phyloP scores from a whole-genome alignment of 1,139 yeast genomes.

The Yamadazyma siamensis region DNA sequence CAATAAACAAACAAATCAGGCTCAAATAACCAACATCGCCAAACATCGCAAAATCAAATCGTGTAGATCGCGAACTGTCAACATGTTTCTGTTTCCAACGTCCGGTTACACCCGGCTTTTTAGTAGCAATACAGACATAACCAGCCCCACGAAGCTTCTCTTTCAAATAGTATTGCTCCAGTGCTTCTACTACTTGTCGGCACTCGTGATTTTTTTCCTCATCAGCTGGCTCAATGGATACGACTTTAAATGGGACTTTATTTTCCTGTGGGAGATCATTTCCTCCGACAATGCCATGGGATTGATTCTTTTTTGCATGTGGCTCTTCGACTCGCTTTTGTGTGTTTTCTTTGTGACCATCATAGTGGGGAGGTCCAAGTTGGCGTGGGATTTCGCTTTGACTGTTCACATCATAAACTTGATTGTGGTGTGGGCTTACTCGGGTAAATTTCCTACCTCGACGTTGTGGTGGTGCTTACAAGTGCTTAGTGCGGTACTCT shows the following conservation, averaged over 20 bases:
- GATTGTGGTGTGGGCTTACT: constrained; percentile 62
- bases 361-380: constrained; percentile 85
- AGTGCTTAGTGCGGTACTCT: constrained; percentile 57
- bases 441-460: constrained; percentile 65
- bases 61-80: too few species aligned
- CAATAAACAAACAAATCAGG: too few species aligned
- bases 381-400: constrained; percentile 94
- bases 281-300: constrained; percentile 80
- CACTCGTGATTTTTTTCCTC: constrained; percentile 52
- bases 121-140: constrained; percentile 26
- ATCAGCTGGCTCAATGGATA: constrained; percentile 62
- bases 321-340: constrained; percentile 76
- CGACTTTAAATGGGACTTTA: constrained; percentile 59
- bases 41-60: too few species aligned
- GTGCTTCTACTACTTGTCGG: constrained; percentile 63
- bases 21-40: too few species aligned
- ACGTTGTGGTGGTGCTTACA: constrained; percentile 86
- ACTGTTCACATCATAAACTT: constrained; percentile 83
- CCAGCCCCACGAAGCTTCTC: constrained; percentile 36
- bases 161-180: constrained; percentile 64
- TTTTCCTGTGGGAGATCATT: constrained; percentile 80
- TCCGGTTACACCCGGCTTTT: constrained; percentile 28
- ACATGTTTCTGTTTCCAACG: constrained; percentile 4
- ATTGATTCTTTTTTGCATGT: constrained; percentile 62
- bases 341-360: constrained; percentile 82